Evolutionary conservation across 345 rosid genomes (phyloP).

Genomic region (Gossypium turneri): DNA sequence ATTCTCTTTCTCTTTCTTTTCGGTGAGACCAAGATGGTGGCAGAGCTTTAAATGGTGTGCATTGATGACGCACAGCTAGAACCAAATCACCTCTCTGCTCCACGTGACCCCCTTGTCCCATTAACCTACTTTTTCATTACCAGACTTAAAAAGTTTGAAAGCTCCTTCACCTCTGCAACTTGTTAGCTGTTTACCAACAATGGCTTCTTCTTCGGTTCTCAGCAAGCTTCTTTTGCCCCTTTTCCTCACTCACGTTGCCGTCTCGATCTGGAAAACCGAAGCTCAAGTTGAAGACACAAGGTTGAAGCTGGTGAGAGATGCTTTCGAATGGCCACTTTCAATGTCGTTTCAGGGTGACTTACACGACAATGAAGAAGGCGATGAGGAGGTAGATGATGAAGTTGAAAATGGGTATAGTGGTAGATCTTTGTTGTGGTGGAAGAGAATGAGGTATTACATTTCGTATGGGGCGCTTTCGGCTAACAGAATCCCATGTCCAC

Average conservation of each 20-base stretch:
- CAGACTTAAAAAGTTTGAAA: neutral
- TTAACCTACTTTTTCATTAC: neutral
- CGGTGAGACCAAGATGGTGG: no score
- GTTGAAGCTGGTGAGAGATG: slow-evolving; percentile 32
- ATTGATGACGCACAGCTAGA: slow-evolving; percentile 51
- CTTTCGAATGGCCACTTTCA: slow-evolving; percentile 59
- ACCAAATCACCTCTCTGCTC: slow-evolving; percentile 28
- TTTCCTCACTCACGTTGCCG: slow-evolving; percentile 8
- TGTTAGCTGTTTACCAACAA: neutral
- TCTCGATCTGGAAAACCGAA: slow-evolving; percentile 14
- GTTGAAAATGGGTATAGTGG: slow-evolving; percentile 35
- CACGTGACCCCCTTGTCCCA: neutral
- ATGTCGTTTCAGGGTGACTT: slow-evolving; percentile 24
- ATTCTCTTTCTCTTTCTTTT: no score
- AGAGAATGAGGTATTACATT: slow-evolving; percentile 56
- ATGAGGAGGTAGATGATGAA: slow-evolving; percentile 19
- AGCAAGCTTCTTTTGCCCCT: slow-evolving; percentile 13
- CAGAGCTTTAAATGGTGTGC: slow-evolving; percentile 21
- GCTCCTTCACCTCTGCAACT: no score
- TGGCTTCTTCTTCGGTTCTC: slow-evolving; percentile 22
- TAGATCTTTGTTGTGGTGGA: slow-evolving; percentile 79
- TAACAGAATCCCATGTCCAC: slow-evolving; percentile 81
- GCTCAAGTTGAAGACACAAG: slow-evolving; percentile 34
- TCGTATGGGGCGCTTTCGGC: slow-evolving; percentile 91
- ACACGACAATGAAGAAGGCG: slow-evolving; percentile 18